Evolutionary conservation across 352 stramenopile species (phyloP).

Genomic region (Phytophthora pisi): DNA sequence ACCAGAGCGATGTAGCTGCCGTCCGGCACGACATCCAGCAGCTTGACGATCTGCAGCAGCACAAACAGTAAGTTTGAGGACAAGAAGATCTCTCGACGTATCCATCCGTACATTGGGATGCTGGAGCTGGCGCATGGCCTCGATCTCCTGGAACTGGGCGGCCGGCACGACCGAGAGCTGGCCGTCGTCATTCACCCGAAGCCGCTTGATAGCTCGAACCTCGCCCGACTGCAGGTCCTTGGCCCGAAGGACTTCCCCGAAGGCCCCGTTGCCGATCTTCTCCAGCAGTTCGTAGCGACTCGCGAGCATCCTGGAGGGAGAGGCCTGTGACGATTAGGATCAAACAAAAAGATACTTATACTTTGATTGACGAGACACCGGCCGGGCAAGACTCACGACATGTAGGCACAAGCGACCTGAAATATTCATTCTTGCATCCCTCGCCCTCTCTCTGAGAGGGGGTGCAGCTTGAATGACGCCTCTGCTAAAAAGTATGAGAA

Average conservation of each 20-base stretch:
- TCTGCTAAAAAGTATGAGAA: slow-evolving; percentile 22
- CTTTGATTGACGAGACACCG: slow-evolving; percentile 5
- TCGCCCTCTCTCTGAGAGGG: slow-evolving; percentile 1
- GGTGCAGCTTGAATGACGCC: slow-evolving; percentile 25
- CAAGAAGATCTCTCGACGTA: not conserved
- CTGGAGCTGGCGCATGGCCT: slow-evolving; percentile 72
- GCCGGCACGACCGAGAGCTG: slow-evolving; percentile 54
- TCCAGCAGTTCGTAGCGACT: slow-evolving; percentile 68
- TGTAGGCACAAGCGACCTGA: slow-evolving; percentile 23
- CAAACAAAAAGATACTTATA: not conserved
- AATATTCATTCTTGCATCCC: slow-evolving; percentile 27
- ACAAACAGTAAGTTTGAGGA: not conserved
- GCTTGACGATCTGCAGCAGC: slow-evolving; percentile 58
- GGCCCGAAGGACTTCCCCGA: slow-evolving; percentile 69
- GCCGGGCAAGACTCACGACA: not conserved
- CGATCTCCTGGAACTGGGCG: slow-evolving; percentile 76
- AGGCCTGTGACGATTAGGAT: slow-evolving; percentile 12
- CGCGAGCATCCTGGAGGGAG: slow-evolving; percentile 26
- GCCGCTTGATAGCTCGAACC: slow-evolving; percentile 62
- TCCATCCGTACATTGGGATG: slow-evolving; percentile 57
- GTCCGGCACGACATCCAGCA: slow-evolving; percentile 65
- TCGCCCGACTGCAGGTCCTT: slow-evolving; percentile 47
- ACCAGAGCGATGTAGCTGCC: slow-evolving; percentile 66
- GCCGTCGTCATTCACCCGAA: slow-evolving; percentile 59
- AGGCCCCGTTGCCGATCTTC: slow-evolving; percentile 71